Base-by-base conservation (phyloP, 106 monocot genomes). In the Dactylorhiza incarnata region DNA sequence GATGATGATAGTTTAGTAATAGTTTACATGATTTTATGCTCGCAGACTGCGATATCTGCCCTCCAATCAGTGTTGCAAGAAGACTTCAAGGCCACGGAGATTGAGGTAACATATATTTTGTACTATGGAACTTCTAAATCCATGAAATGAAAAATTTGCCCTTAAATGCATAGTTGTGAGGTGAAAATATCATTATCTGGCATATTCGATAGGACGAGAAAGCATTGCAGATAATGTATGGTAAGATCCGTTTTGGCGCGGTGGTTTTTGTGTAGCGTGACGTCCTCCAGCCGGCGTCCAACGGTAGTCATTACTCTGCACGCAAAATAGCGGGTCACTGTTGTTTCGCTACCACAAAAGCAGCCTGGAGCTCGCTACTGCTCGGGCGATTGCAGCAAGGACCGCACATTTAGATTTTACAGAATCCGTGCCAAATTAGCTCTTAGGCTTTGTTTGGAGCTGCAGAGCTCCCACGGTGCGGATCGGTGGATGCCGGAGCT, bases 61-160 rank as follows among this genome's bases (percentile, higher is more conserved):
- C 62, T 99, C 73, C 97, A 99, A 82, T 99, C 97, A 24, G 97
- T 99, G 46, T 82, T 99, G 24, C 97, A 99, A 78, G 97, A 99
- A 53, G 97, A 99, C 75, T 99, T 99, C 80, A 99, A 99, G 72
- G 94, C 94, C 48, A 99, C 97, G 48, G 97, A 99, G 77, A 99
- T 99, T 51, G 97, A 99, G 94, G 97, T 94, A 93, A 45, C 45
- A 7, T 7, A 5, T 14, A 24, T 66, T 26, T 66, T 37, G 12
- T 66, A 7, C 20, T 59, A 22, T 59, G 19, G 20, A 59, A 20
- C 5, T 59, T 59, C 22, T 6, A 6, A 6, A 20, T 59, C 58
- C 58, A 20, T 37, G 37, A 37, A 37, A 37, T 37, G 22, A 3
- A 59, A 22, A 6, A 20, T 22, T 59, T 15, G 16, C 19, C 20